These are phyloP conservation scores for Eimeria acervulina DNA, from an alignment of 169 alveolate genomes.

Conservation along the genomic window DNA sequence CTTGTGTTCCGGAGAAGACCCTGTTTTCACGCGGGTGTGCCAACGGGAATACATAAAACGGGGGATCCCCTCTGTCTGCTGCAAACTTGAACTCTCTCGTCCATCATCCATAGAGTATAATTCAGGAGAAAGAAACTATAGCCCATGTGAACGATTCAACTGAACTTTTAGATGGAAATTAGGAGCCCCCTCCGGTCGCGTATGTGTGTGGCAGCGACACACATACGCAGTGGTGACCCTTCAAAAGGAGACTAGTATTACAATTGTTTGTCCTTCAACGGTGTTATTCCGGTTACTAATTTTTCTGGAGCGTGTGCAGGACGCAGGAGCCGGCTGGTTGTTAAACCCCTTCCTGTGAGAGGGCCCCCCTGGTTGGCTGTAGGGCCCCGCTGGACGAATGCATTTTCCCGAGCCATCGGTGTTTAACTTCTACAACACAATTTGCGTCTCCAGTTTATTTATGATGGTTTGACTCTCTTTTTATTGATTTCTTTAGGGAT, in stretches of 20 bases:
- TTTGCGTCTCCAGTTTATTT: not conserved
- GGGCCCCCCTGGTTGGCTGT: not conserved
- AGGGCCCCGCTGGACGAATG: constrained; percentile 23
- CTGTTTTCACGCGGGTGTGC: not conserved
- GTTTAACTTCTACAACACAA: not conserved
- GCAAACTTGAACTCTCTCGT: not conserved
- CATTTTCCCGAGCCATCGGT: not conserved
- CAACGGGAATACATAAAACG: not conserved
- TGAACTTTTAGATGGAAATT: not conserved
- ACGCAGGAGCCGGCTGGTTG: constrained; percentile 6
- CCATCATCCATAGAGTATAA: not conserved
- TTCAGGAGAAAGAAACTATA: not conserved
- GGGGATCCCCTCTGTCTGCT: not conserved
- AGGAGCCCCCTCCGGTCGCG: not conserved
- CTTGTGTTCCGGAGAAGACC: not conserved
- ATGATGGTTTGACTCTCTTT: not conserved
- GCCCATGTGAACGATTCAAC: not conserved
- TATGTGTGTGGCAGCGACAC: not conserved
- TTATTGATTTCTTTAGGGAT: not conserved
- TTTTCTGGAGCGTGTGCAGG: not conserved
- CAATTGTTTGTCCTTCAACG: not conserved
- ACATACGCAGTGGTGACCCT: not conserved
- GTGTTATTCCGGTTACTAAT: not conserved
- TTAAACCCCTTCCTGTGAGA: not conserved
- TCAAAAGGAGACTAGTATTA: not conserved